Evolutionary conservation across 2,329 filamentous ascomycete genomes (phyloP).

Genomic region (Whalleya microplaca): DNA sequence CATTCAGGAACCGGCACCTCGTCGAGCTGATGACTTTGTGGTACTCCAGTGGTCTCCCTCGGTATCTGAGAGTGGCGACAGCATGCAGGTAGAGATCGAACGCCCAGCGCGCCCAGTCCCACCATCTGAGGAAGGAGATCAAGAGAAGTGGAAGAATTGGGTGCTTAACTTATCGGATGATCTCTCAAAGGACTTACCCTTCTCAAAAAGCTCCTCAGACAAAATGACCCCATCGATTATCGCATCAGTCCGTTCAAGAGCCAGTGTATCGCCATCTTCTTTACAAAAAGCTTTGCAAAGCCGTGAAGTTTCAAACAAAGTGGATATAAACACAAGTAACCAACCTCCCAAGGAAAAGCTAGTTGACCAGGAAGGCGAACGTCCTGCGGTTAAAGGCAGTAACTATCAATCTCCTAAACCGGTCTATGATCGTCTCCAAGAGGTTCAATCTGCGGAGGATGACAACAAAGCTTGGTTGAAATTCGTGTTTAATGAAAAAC

Average conservation of each 20-base stretch:
- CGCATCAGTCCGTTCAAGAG: constrained; percentile 2
- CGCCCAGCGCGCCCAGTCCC: constrained; percentile 21
- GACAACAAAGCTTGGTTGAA: constrained; percentile 36
- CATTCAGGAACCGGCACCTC: constrained; percentile 33
- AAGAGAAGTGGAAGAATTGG: constrained; percentile 29
- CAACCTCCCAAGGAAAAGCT: background rate
- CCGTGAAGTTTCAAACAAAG: constrained; percentile 27
- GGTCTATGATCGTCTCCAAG: background rate
- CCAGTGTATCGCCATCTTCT: constrained; percentile 25
- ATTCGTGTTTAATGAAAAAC: constrained; percentile 33
- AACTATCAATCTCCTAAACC: background rate
- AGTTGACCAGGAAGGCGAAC: background rate
- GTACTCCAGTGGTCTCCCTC: constrained; percentile 33
- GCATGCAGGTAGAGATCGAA: constrained; percentile 34
- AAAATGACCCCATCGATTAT: constrained; percentile 1
- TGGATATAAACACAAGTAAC: background rate
- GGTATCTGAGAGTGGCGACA: constrained; percentile 25
- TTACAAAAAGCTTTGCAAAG: constrained; percentile 25
- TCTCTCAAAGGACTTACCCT: constrained; percentile 1
- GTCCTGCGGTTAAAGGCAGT: background rate
- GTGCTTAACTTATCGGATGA: constrained; percentile 13
- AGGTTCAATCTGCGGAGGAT: constrained; percentile 9
- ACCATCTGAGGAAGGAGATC: constrained; percentile 27
- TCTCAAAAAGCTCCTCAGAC: background rate
- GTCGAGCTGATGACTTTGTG: constrained; percentile 22